phyloP scores from a whole-genome alignment of 164 flowering plant species.

The grape (Vitis vinifera) region ASM3070453v1 NC_081816.1:1988001-1988500 shows the following conservation, averaged over 20 bases:
- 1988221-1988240: constrained; percentile 81
- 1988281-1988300: not conserved
- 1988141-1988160: too few species aligned
- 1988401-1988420: constrained; percentile 62
- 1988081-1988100: too few species aligned
- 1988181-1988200: not conserved
- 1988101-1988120: too few species aligned
- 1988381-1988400: constrained; percentile 41
- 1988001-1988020: not conserved
- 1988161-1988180: too few species aligned
- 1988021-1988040: not conserved
- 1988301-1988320: not conserved
- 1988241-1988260: constrained; percentile 86
- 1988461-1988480: not conserved
- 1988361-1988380: constrained; percentile 95
- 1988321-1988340: not conserved
- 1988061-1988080: too few species aligned
- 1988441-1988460: not conserved
- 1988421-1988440: constrained; percentile 43
- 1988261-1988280: constrained; percentile 37
- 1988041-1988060: too few species aligned
- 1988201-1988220: constrained; percentile 39
- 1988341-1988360: not conserved
- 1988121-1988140: too few species aligned
- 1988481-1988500: not conserved